Conservation (phyloP, 495 filamentous ascomycete species). For the Barbatosphaeria neglecta region DNA sequence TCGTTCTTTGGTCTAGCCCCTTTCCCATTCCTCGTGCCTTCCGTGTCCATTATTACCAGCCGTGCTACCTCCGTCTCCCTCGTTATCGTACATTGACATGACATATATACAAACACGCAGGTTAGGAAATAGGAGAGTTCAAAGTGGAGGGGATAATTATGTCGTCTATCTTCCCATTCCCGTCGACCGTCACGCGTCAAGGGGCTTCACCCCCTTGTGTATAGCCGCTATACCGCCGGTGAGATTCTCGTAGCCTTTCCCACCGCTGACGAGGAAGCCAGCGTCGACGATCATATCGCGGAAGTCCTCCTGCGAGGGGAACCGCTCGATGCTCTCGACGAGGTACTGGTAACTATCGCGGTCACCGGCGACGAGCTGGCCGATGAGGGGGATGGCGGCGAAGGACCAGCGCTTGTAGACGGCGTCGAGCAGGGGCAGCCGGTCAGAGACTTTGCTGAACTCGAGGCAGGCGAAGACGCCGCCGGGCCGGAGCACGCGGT, state of each 20-base stretch:
- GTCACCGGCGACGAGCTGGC: constrained; percentile 89
- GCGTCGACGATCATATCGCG: constrained; percentile 77
- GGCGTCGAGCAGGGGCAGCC: constrained; percentile 57
- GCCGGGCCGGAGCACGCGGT: constrained; percentile 82
- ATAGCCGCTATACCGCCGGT: constrained; percentile 88
- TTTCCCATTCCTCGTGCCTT: too few species aligned
- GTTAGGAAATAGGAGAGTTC: too few species aligned
- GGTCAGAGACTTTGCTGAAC: constrained; percentile 68
- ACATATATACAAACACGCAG: too few species aligned
- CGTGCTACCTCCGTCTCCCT: too few species aligned
- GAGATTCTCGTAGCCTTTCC: constrained; percentile 73
- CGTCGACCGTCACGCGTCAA: constrained; percentile 11
- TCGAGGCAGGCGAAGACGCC: constrained; percentile 96
- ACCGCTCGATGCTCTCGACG: constrained; percentile 93
- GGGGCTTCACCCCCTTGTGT: constrained; percentile 90
- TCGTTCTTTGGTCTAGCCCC: too few species aligned
- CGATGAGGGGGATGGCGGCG: constrained; percentile 83
- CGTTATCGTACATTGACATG: too few species aligned
- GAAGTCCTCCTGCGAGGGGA: constrained; percentile 77
- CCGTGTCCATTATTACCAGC: too few species aligned
- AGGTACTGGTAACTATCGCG: constrained; percentile 96
- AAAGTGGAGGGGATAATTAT: too few species aligned
- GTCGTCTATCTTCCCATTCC: too few species aligned
- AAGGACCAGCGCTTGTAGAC: constrained; percentile 96
- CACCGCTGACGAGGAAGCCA: constrained; percentile 71